phyloP scores from a whole-genome alignment of 2,329 filamentous ascomycete species.

The Fusarium devonianum region DNA sequence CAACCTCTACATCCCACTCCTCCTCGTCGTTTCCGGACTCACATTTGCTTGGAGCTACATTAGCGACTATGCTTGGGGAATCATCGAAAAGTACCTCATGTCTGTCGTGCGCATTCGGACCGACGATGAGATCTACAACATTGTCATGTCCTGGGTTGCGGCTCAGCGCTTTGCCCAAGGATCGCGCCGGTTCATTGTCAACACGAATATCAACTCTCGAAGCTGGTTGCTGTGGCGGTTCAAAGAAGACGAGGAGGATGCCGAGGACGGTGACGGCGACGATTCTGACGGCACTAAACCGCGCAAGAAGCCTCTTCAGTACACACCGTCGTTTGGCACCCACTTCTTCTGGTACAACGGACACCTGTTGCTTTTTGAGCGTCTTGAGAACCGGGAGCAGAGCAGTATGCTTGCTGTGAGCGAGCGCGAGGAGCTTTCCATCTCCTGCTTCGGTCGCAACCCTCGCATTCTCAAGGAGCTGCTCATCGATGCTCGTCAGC shows the following conservation, averaged over 20 bases:
- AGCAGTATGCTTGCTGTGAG: constrained; percentile 51
- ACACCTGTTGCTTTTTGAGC: constrained; percentile 64
- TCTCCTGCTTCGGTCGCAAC: constrained; percentile 68
- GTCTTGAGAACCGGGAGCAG: constrained; percentile 57
- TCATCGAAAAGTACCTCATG: constrained; percentile 64
- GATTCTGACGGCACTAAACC: constrained; percentile 37
- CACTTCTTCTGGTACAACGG: constrained; percentile 74
- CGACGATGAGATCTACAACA: constrained; percentile 77
- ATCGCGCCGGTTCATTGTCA: constrained; percentile 69
- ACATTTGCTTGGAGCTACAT: constrained; percentile 62
- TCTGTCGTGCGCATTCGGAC: constrained; percentile 70
- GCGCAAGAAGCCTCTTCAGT: constrained; percentile 60
- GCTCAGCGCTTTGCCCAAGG: constrained; percentile 66
- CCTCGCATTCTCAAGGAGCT: constrained; percentile 68
- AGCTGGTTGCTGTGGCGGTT: constrained; percentile 57
- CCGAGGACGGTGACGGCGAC: constrained; percentile 49
- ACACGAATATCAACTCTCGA: constrained; percentile 65
- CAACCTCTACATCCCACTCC: constrained; percentile 66
- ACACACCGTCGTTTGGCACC: constrained; percentile 71
- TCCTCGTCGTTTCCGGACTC: constrained; percentile 59
- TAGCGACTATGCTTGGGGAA: constrained; percentile 54
- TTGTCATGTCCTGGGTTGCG: constrained; percentile 74
- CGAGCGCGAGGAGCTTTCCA: constrained; percentile 64
- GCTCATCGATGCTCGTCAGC: constrained; percentile 62
- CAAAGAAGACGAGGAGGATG: constrained; percentile 55